Conservation (phyloP, 176 grass and related monocot species). For the Saccharum officinarum region DNA sequence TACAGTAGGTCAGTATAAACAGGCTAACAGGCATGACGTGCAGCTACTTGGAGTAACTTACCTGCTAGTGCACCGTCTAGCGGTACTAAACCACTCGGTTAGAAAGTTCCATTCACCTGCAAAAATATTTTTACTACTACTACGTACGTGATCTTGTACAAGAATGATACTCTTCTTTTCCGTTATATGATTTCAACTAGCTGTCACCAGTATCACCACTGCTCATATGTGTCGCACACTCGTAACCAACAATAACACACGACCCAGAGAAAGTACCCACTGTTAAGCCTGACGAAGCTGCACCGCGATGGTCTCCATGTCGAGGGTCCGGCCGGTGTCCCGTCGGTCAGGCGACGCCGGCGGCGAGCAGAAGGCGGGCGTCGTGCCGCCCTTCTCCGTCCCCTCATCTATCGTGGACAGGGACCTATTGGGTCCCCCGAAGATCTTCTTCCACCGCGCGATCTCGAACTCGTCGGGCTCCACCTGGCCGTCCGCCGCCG, state of each 20-base stretch:
- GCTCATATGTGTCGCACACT: not conserved
- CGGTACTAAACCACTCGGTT: too few species aligned
- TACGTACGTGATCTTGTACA: not conserved
- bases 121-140: too few species aligned
- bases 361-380: slow-evolving; percentile 55
- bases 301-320: slow-evolving; percentile 17
- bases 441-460: slow-evolving; percentile 50
- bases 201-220: not conserved
- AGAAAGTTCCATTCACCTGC: too few species aligned
- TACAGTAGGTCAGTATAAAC: too few species aligned
- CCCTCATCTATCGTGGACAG: slow-evolving; percentile 60
- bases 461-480: slow-evolving; percentile 45
- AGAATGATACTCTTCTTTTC: not conserved
- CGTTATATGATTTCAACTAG: not conserved
- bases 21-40: too few species aligned
- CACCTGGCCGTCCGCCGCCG: not conserved
- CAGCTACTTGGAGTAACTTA: too few species aligned
- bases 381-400: slow-evolving; percentile 42
- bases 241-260: not conserved
- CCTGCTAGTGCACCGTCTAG: too few species aligned
- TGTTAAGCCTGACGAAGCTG: not conserved
- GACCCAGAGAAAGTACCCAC: not conserved
- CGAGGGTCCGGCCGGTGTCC: not conserved
- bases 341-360: slow-evolving; percentile 39
- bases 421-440: slow-evolving; percentile 24